phyloP scores from a whole-genome alignment of 805 yeast genomes.

The Saturnispora sekii region DNA sequence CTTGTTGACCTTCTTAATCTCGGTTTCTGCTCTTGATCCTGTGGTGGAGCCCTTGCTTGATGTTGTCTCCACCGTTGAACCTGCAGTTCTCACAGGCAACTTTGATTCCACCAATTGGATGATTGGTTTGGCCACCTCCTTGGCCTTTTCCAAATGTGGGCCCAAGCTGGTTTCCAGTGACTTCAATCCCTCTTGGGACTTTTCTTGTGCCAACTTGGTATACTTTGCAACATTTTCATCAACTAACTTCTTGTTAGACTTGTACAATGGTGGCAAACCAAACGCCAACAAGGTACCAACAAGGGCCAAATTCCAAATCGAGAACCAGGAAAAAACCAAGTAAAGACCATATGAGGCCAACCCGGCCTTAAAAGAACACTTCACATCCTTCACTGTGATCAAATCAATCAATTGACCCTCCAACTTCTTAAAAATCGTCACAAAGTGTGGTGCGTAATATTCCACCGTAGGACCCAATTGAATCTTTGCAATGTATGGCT shows the following conservation, averaged over 20 bases:
- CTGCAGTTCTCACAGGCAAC: conserved; percentile 60
- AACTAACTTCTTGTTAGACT: conserved; percentile 66
- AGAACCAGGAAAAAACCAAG: conserved; percentile 66
- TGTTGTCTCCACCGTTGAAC: conserved; percentile 46
- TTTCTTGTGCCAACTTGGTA: conserved; percentile 38
- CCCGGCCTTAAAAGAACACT: conserved; percentile 65
- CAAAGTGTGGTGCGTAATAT: conserved; percentile 28
- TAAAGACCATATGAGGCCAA: conserved; percentile 53
- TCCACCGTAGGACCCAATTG: conserved; percentile 23
- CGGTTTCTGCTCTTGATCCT: conserved; percentile 3
- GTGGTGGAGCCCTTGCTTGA: conserved; percentile 9
- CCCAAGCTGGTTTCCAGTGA: conserved; percentile 33
- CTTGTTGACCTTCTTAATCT: conserved; percentile 3
- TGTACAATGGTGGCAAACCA: conserved; percentile 67
- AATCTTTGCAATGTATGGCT: conserved; percentile 43
- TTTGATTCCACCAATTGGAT: conserved; percentile 48
- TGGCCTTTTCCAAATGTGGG: conserved; percentile 51
- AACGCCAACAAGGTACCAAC: conserved; percentile 52
- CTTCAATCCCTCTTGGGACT: conserved; percentile 35
- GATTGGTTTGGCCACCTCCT: conserved; percentile 57
- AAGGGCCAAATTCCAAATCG: conserved; percentile 59
- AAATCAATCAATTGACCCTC: conserved; percentile 49
- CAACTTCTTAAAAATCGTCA: conserved; percentile 32
- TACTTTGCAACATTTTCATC: conserved; percentile 48
- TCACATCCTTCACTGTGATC: conserved; percentile 60